These are phyloP conservation scores for Emmonsiellopsis sp. DNA, from an alignment of 2,329 filamentous ascomycete genomes.

Conservation along the genomic window DNA sequence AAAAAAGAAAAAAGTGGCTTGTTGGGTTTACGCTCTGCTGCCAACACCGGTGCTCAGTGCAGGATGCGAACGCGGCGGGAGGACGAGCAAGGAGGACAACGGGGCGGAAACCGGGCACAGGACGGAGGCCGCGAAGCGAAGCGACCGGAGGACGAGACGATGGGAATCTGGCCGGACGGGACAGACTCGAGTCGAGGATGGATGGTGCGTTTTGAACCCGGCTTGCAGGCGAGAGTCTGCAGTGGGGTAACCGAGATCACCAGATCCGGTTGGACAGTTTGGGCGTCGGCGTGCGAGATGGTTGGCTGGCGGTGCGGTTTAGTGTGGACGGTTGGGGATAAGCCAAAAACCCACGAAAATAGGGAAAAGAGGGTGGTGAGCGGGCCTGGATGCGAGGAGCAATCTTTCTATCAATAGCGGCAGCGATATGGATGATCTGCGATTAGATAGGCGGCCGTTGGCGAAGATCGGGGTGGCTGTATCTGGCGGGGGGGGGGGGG, in stretches of 20 bases:
- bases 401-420: background rate
- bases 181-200: background rate
- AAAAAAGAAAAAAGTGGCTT: background rate
- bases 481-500: no score
- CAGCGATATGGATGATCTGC: background rate
- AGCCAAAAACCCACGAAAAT: background rate
- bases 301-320: background rate
- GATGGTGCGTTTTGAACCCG: background rate
- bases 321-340: background rate
- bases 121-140: background rate
- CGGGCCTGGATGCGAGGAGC: background rate
- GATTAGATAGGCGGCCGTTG: background rate
- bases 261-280: conserved; percentile 2
- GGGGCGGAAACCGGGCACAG: no score
- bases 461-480: background rate
- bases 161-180: background rate
- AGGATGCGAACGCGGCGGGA: no score
- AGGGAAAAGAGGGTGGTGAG: background rate
- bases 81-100: no score
- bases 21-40: background rate
- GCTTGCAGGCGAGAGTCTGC: background rate
- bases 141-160: background rate
- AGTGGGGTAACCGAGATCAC: conserved; percentile 5
- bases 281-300: background rate
- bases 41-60: background rate